phyloP scores from a whole-genome alignment of 805 yeast genomes.

The Yarrowia deformans region DNA sequence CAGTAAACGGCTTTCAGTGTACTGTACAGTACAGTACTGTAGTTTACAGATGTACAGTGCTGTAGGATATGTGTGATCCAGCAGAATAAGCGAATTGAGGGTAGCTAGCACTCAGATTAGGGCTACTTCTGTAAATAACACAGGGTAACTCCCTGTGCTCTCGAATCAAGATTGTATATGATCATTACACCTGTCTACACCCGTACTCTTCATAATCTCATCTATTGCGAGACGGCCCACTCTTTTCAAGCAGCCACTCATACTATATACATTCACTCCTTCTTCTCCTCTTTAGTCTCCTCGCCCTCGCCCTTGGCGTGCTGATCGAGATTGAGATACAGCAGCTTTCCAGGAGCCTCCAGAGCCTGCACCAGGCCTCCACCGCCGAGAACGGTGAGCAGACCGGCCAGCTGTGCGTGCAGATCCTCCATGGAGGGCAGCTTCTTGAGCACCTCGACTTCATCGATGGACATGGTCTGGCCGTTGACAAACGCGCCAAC shows the following conservation, averaged over 20 bases:
- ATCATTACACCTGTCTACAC: background rate
- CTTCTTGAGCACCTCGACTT: constrained; percentile 69
- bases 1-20: too few relatives aligned
- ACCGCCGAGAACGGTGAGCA: constrained; percentile 85
- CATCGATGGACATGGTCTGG: constrained; percentile 58
- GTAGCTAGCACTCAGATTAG: too few relatives aligned
- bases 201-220: too few relatives aligned
- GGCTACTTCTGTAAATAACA: too few relatives aligned
- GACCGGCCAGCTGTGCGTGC: constrained; percentile 82
- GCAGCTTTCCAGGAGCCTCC: constrained; percentile 67
- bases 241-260: too few relatives aligned
- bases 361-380: constrained; percentile 86
- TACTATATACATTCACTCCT: constrained; percentile 29
- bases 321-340: constrained; percentile 69
- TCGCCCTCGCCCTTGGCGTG: constrained; percentile 35
- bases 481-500: constrained; percentile 86
- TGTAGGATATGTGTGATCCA: too few relatives aligned
- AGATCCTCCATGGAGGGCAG: constrained; percentile 75
- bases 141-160: too few relatives aligned
- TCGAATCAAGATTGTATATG: too few relatives aligned
- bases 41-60: too few relatives aligned
- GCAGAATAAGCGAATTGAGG: too few relatives aligned
- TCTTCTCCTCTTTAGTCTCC: constrained; percentile 12
- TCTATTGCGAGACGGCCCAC: too few relatives aligned
- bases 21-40: too few relatives aligned